Percentiles rank a stretch among this genome's conserved stretches.
phyloP scores from a whole-genome alignment of 208 protist genomes.

The Leishmania turanica region DNA sequence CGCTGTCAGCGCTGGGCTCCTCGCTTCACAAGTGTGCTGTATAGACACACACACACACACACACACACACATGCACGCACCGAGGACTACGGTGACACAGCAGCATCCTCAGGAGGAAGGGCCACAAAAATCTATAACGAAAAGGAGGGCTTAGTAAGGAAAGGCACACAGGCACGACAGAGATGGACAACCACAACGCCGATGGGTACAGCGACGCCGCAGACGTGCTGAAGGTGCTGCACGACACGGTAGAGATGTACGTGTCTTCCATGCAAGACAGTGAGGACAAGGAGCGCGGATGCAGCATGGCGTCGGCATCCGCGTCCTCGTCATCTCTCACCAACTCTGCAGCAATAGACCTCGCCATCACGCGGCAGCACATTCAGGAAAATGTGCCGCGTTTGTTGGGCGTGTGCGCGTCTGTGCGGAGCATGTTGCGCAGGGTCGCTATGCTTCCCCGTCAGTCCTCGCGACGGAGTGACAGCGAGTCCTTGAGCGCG shows the following conservation, averaged over 20 bases:
- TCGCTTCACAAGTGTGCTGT: not conserved
- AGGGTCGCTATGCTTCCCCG: not conserved
- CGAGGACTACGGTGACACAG: not conserved
- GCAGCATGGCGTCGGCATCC: not conserved
- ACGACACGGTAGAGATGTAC: conserved; percentile 28
- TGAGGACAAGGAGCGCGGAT: not conserved
- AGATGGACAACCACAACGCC: conserved; percentile 1
- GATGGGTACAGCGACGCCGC: conserved; percentile 30
- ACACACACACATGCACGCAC: not conserved
- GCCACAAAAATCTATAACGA: not conserved
- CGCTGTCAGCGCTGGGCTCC: not conserved
- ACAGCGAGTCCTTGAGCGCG: not conserved
- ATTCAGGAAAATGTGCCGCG: conserved; percentile 19
- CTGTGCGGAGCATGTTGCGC: conserved; percentile 15
- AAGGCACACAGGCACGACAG: not conserved
- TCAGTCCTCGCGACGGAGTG: not conserved
- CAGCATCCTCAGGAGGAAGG: not conserved
- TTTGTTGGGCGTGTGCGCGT: conserved; percentile 11
- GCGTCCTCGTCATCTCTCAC: not conserved
- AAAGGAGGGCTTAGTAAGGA: not conserved
- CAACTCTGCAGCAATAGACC: not conserved
- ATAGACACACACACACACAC: too few species aligned
- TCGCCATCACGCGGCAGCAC: conserved; percentile 7
- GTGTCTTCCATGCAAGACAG: conserved; percentile 4
- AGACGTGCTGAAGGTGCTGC: conserved; percentile 28